Conservation (phyloP, 176 grass and related monocot genomes). For the Hordeum vulgare region DNA sequence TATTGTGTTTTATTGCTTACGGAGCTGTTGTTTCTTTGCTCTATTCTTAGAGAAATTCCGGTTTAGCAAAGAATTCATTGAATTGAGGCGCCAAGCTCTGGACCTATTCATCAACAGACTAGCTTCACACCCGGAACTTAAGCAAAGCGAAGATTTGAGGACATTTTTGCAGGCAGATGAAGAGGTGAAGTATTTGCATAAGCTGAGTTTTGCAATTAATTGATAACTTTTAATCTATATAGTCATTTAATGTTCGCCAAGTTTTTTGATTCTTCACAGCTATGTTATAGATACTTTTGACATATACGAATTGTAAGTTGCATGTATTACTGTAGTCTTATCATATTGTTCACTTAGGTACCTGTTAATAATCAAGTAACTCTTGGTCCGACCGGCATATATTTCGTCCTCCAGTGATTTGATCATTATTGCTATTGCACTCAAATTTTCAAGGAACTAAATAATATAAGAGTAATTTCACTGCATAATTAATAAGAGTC, state of each 20-base stretch:
- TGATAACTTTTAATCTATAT: background rate
- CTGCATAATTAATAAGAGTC: background rate
- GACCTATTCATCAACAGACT: conserved; percentile 92
- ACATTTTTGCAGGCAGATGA: conserved; percentile 94
- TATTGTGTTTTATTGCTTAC: background rate
- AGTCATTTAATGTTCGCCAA: background rate
- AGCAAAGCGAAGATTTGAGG: conserved; percentile 84
- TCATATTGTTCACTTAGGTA: background rate
- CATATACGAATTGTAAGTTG: background rate
- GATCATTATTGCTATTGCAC: background rate
- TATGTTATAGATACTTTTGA: background rate
- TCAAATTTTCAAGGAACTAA: background rate
- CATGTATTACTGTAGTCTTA: background rate
- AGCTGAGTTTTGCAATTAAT: background rate
- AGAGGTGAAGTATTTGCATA: conserved; percentile 58
- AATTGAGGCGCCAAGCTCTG: conserved; percentile 81
- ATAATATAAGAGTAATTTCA: background rate
- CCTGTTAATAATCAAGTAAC: background rate
- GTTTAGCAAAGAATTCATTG: conserved; percentile 98
- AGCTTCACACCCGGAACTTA: conserved; percentile 88
- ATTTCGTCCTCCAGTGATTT: background rate
- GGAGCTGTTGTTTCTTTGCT: background rate
- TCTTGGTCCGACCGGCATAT: background rate
- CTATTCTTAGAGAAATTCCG: conserved; percentile 75
- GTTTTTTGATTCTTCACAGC: background rate